Evolutionary conservation across 805 yeast genomes (phyloP).

Genomic region (Brettanomyces sp.): DNA sequence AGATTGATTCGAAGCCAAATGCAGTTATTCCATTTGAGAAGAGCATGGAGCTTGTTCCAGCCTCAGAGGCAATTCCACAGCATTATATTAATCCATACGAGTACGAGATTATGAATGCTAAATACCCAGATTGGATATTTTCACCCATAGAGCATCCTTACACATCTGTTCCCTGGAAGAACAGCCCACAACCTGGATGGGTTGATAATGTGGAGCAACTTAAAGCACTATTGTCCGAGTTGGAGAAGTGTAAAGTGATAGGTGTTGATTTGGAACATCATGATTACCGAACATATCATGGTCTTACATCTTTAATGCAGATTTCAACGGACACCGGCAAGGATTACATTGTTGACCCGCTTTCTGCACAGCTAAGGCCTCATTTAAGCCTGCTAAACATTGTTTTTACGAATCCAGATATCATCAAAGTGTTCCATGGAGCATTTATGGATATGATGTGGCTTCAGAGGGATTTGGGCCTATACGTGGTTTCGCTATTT

Average conservation of each 20-base stretch:
- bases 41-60: constrained; percentile 29
- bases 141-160: constrained; percentile 32
- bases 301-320: constrained; percentile 89
- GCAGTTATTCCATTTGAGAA: constrained; percentile 50
- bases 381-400: constrained; percentile 58
- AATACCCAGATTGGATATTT: constrained; percentile 55
- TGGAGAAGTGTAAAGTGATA: constrained; percentile 47
- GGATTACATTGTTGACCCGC: constrained; percentile 84
- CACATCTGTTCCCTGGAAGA: constrained; percentile 53
- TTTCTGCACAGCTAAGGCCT: constrained; percentile 53
- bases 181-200: constrained; percentile 43
- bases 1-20: constrained; percentile 63
- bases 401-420: constrained; percentile 71
- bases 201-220: constrained; percentile 53
- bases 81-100: constrained; percentile 78
- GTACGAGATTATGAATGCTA: constrained; percentile 58
- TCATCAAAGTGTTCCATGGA: constrained; percentile 89
- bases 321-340: constrained; percentile 51
- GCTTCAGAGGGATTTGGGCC: constrained; percentile 92
- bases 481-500: constrained; percentile 80
- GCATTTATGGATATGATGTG: constrained; percentile 95
- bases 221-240: constrained; percentile 41
- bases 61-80: constrained; percentile 35
- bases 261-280: constrained; percentile 97
- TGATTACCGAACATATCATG: constrained; percentile 82